Conservation (phyloP, 768 basidiomycete genomes). For the Mycena maculata region DNA sequence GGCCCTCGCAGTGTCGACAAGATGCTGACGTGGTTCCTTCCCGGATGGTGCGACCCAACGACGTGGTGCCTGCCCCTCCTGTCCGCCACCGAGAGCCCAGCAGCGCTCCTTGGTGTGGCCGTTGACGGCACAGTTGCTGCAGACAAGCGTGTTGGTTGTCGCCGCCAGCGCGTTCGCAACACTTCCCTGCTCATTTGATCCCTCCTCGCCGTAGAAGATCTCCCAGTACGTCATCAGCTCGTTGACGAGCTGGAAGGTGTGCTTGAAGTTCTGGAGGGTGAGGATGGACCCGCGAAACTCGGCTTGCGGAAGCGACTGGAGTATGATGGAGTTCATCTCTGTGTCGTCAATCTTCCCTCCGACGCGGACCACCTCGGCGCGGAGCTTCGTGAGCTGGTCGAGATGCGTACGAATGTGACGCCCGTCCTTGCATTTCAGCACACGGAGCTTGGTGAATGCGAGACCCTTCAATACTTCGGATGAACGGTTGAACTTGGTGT, state of each 20-base stretch:
- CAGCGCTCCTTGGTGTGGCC: constrained; percentile 6
- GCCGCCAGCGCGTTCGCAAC: not conserved
- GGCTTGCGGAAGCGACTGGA: not conserved
- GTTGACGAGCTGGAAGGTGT: not conserved
- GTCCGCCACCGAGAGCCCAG: too few species aligned
- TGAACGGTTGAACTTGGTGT: not conserved
- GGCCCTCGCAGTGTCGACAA: constrained; percentile 4
- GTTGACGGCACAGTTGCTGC: not conserved
- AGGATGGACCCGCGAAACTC: constrained; percentile 6
- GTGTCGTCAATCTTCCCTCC: not conserved
- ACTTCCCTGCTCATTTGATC: not conserved
- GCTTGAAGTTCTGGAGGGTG: not conserved
- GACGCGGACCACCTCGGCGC: not conserved
- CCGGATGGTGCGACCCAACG: not conserved
- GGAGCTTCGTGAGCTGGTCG: not conserved
- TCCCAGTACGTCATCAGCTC: not conserved
- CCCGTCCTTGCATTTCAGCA: constrained; percentile 5
- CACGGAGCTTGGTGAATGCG: constrained; percentile 6
- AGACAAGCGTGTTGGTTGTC: not conserved
- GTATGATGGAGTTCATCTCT: too few species aligned
- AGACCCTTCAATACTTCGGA: not conserved
- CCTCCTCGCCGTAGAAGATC: not conserved
- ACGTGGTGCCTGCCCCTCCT: not conserved
- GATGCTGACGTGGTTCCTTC: constrained; percentile 1
- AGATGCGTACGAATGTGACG: not conserved